Evolutionary conservation across 306 rosid genomes (phyloP).

Genomic region (Adenanthera pavonina): DNA sequence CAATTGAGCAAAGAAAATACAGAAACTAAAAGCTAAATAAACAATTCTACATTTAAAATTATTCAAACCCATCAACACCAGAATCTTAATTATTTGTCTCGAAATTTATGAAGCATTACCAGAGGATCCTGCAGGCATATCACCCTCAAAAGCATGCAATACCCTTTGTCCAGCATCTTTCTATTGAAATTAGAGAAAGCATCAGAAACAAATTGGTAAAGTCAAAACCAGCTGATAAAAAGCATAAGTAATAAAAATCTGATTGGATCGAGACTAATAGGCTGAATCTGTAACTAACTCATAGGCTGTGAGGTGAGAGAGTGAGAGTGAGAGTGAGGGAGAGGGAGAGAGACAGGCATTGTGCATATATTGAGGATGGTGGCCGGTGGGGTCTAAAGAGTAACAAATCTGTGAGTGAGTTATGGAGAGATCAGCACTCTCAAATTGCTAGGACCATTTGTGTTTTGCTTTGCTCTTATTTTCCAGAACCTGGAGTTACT

Average conservation of each 20-base stretch:
- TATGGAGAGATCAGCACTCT: too few relatives aligned
- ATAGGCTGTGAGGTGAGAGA: too few relatives aligned
- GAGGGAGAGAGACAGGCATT: too few relatives aligned
- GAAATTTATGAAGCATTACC: conserved; percentile 48
- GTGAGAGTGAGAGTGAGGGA: too few relatives aligned
- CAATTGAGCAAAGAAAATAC: neutral
- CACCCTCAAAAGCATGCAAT: conserved; percentile 69
- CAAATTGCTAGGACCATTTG: too few relatives aligned
- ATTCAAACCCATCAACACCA: conserved; percentile 27
- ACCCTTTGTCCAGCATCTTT: conserved; percentile 52
- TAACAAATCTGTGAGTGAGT: too few relatives aligned
- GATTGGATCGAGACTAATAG: too few relatives aligned
- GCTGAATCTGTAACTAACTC: too few relatives aligned
- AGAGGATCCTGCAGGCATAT: conserved; percentile 51
- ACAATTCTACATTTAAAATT: neutral
- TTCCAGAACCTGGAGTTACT: too few relatives aligned
- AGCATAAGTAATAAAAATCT: neutral
- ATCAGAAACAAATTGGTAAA: conserved; percentile 43
- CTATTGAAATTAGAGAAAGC: conserved; percentile 49
- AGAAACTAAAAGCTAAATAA: conserved; percentile 24
- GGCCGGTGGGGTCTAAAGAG: too few relatives aligned
- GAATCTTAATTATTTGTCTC: neutral
- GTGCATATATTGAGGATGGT: too few relatives aligned
- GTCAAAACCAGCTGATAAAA: conserved; percentile 17
- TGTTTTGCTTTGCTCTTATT: too few relatives aligned